Percentiles rank a stretch among this genome's conserved stretches.
Evolutionary conservation across 352 stramenopile species (phyloP).

Genomic region (Phytophthora kernoviae): DNA sequence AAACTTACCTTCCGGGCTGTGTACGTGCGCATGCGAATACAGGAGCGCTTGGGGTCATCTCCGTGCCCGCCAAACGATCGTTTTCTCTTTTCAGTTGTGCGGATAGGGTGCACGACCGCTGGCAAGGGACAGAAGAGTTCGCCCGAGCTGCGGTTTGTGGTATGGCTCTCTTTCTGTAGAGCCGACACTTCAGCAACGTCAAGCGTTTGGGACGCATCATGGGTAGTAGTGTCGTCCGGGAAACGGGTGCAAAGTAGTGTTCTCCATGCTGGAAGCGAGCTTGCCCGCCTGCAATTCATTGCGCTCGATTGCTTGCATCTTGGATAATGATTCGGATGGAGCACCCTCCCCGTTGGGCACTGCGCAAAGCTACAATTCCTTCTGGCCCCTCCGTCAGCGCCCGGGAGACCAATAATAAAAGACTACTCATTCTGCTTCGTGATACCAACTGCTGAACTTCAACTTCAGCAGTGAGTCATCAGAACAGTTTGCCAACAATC

Average conservation of each 20-base stretch:
- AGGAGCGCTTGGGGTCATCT: slow-evolving; percentile 9
- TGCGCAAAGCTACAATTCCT: no score
- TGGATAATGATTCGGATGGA: slow-evolving; percentile 14
- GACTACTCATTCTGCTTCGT: no score
- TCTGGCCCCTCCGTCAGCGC: no score
- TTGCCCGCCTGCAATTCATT: not conserved
- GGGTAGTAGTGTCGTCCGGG: slow-evolving; percentile 5
- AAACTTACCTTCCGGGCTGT: slow-evolving; percentile 32
- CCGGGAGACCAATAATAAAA: no score
- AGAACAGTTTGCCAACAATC: no score
- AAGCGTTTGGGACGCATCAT: slow-evolving; percentile 10
- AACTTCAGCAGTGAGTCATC: no score
- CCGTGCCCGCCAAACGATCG: slow-evolving; percentile 13
- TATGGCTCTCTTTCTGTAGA: no score
- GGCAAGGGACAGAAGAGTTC: no score
- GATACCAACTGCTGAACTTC: no score
- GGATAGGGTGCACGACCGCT: no score
- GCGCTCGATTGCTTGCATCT: slow-evolving; percentile 16
- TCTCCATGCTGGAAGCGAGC: not conserved
- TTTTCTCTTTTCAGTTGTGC: slow-evolving; percentile 18
- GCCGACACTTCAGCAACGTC: slow-evolving; percentile 14
- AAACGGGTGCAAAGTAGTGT: not conserved
- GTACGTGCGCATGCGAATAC: slow-evolving; percentile 29
- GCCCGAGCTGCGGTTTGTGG: no score
- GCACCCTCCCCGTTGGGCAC: not conserved